phyloP scores from a whole-genome alignment of 2,329 filamentous ascomycete genomes.

The Cladosporium sp. region DNA sequence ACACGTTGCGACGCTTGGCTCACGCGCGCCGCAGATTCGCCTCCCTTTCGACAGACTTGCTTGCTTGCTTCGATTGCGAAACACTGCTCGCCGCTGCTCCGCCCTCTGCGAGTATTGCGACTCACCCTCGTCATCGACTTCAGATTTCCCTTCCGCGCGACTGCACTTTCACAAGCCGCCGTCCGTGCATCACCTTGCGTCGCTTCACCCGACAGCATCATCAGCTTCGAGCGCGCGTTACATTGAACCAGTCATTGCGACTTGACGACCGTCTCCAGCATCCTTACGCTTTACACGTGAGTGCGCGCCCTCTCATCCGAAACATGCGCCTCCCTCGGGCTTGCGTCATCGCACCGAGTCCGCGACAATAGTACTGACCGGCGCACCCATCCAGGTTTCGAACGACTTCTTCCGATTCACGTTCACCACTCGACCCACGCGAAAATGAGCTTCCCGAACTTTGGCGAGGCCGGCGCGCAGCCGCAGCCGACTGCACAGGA shows the following conservation, averaged over 20 bases:
- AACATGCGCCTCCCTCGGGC: background rate
- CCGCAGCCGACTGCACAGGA: constrained; percentile 45
- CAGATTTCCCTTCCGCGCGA: constrained; percentile 4
- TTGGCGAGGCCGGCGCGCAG: constrained; percentile 52
- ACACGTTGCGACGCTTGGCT: constrained; percentile 12
- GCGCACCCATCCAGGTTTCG: background rate
- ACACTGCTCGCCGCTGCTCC: too few relatives aligned
- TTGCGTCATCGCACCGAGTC: background rate
- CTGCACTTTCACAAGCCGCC: constrained; percentile 18
- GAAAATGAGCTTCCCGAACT: constrained; percentile 61
- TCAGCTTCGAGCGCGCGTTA: constrained; percentile 4
- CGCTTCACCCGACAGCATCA: background rate
- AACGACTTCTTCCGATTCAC: constrained; percentile 1
- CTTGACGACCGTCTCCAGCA: constrained; percentile 1
- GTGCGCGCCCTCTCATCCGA: constrained; percentile 7
- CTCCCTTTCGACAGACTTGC: constrained; percentile 9
- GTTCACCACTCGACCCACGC: background rate
- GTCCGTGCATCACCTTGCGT: constrained; percentile 21
- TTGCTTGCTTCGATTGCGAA: constrained; percentile 5
- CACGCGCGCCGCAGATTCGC: constrained; percentile 7
- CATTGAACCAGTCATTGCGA: constrained; percentile 6
- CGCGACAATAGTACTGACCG: background rate
- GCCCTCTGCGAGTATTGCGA: too few relatives aligned
- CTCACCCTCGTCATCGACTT: background rate
- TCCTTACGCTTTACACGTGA: constrained; percentile 16